A percentile compares a stretch with the other conserved stretches of the same genome.
phyloP scores from a whole-genome alignment of 1,139 yeast species.

The Taiozyma sp. region DNA sequence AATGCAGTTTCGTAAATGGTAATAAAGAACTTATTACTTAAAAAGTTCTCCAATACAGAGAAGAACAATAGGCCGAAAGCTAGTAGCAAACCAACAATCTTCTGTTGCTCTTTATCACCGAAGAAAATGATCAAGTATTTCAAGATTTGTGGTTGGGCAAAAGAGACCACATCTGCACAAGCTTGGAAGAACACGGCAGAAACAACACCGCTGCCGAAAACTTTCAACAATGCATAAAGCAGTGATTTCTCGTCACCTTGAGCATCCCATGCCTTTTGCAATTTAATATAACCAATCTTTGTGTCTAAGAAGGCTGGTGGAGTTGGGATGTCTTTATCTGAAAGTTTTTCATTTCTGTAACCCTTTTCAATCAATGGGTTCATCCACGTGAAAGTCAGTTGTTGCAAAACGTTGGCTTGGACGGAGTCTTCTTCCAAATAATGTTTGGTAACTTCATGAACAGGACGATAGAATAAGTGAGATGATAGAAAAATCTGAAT shows the following conservation, averaged over 20 bases:
- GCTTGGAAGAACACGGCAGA: conserved; percentile 43
- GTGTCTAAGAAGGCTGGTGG: conserved; percentile 49
- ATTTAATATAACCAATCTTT: conserved; percentile 26
- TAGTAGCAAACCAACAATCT: conserved; percentile 47
- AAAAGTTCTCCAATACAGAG: conserved; percentile 40
- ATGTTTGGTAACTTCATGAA: conserved; percentile 38
- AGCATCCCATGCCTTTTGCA: conserved; percentile 34
- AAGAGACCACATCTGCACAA: conserved; percentile 39
- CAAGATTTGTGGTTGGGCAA: conserved; percentile 55
- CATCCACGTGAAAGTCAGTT: conserved; percentile 60
- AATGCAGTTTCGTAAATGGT: conserved; percentile 48
- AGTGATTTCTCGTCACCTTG: conserved; percentile 35
- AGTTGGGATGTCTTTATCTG: conserved; percentile 48
- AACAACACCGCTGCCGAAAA: conserved; percentile 45
- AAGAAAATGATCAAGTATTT: conserved; percentile 46
- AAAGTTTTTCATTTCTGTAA: conserved; percentile 38
- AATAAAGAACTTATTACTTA: conserved; percentile 49
- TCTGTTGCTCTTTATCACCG: conserved; percentile 33
- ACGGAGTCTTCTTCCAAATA: conserved; percentile 30
- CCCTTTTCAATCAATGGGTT: conserved; percentile 48
- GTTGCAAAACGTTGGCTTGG: conserved; percentile 45
- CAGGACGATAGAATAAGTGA: conserved; percentile 37
- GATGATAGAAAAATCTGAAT: conserved; percentile 36
- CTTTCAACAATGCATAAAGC: conserved; percentile 36
- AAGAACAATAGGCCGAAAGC: conserved; percentile 46